A percentile compares a stretch with the other conserved stretches of the same genome.
phyloP scores from a whole-genome alignment of 306 rosid species.

The Pterocarpus santalinus region DNA sequence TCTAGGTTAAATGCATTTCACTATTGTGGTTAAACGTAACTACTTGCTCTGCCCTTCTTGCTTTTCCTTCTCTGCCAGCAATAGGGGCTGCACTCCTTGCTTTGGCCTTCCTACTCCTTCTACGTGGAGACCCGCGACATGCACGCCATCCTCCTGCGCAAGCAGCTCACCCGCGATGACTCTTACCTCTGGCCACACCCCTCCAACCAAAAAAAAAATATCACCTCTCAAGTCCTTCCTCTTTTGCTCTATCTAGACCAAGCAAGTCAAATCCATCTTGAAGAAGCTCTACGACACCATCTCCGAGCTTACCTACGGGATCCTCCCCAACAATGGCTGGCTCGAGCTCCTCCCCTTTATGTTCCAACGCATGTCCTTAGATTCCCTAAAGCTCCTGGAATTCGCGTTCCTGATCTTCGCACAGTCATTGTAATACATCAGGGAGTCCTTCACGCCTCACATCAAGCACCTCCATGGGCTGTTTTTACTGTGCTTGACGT shows the following conservation, averaged over 20 bases:
- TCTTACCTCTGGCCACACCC: constrained; percentile 90
- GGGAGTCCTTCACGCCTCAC: constrained; percentile 76
- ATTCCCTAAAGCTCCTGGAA: constrained; percentile 79
- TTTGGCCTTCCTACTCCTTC: constrained; percentile 66
- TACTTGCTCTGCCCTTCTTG: too few relatives aligned
- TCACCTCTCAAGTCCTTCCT: constrained; percentile 86
- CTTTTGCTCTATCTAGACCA: constrained; percentile 71
- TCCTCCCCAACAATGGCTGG: constrained; percentile 84
- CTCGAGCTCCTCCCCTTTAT: constrained; percentile 88
- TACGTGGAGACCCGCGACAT: constrained; percentile 83
- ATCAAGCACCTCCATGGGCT: constrained; percentile 82
- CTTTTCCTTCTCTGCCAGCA: constrained; percentile 93
- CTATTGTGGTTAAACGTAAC: too few relatives aligned
- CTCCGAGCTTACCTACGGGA: constrained; percentile 90
- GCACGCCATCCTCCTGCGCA: constrained; percentile 93
- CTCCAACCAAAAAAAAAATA: constrained; percentile 60
- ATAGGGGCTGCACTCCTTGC: constrained; percentile 73
- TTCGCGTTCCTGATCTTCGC: constrained; percentile 87
- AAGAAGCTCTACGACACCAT: constrained; percentile 89
- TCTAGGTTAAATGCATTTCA: too few relatives aligned
- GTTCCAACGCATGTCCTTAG: constrained; percentile 88
- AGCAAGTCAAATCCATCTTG: constrained; percentile 72
- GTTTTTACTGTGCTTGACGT: constrained; percentile 73
- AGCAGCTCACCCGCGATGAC: constrained; percentile 92
- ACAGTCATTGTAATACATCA: constrained; percentile 85